These are phyloP conservation scores for Globisporangium nunn DNA, from an alignment of 352 stramenopile species.

Conservation along the genomic window DNA sequence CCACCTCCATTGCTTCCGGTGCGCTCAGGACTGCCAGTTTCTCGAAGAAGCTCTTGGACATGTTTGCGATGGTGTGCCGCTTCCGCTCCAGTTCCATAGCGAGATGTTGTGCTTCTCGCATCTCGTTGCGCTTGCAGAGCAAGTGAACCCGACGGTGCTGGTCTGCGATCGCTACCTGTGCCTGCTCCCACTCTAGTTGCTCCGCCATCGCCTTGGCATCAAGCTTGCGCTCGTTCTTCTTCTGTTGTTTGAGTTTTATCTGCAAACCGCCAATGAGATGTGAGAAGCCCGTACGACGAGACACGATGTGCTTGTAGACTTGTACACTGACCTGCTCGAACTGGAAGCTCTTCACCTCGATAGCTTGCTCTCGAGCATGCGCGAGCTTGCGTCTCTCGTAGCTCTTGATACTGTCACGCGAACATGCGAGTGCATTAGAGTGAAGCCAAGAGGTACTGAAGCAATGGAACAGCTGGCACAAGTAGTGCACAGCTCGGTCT, in stretches of 20 bases:
- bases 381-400: slow-evolving; percentile 5
- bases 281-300: not conserved
- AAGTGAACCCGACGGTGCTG: slow-evolving; percentile 7
- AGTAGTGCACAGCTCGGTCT: slow-evolving; percentile 3
- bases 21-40: slow-evolving; percentile 25
- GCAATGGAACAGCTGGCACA: not conserved
- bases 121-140: slow-evolving; percentile 9
- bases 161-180: slow-evolving; percentile 18
- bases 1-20: slow-evolving; percentile 23
- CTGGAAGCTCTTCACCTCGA: slow-evolving; percentile 15
- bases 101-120: slow-evolving; percentile 17
- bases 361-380: slow-evolving; percentile 4
- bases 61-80: slow-evolving; percentile 17
- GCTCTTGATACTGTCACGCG: not conserved
- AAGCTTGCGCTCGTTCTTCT: slow-evolving; percentile 18
- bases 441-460: not conserved
- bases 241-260: slow-evolving; percentile 18
- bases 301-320: not conserved
- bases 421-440: not conserved
- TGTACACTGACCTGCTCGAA: slow-evolving; percentile 9
- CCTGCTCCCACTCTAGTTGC: slow-evolving; percentile 31
- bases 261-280: slow-evolving; percentile 2
- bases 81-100: slow-evolving; percentile 26
- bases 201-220: slow-evolving; percentile 20
- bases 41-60: slow-evolving; percentile 40